Conservation (phyloP, 345 rosid species). For the Hevea brasiliensis region DNA sequence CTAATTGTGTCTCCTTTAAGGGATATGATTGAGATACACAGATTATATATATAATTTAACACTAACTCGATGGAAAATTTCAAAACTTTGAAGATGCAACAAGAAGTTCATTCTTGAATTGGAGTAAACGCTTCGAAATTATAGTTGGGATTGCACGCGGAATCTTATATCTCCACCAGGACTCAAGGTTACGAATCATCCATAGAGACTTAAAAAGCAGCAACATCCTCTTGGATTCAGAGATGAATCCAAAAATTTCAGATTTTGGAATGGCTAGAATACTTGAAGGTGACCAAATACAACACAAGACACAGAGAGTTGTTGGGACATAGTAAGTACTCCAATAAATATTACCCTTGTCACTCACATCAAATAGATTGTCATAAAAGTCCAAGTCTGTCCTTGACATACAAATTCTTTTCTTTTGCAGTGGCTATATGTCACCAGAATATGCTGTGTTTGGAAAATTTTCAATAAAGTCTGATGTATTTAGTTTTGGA, state of each 20-base stretch:
- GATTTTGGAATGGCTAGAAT: not conserved
- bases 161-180: conserved; percentile 8
- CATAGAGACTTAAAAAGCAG: conserved; percentile 10
- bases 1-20: not conserved
- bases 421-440: conserved; percentile 13
- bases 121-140: not conserved
- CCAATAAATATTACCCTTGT: too few species aligned
- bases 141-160: not conserved
- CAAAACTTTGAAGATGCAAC: not conserved
- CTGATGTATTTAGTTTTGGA: conserved; percentile 1
- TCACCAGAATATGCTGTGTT: conserved; percentile 47
- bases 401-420: too few species aligned
- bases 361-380: too few species aligned
- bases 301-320: not conserved
- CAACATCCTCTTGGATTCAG: not conserved
- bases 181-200: conserved; percentile 2
- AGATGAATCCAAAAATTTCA: not conserved
- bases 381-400: too few species aligned
- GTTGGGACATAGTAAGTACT: not conserved
- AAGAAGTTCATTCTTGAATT: not conserved
- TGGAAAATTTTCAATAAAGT: conserved; percentile 46
- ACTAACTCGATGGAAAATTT: not conserved
- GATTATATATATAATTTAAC: not conserved
- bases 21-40: not conserved
- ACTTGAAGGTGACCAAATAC: not conserved